Evolutionary conservation across 257 asterid species (phyloP).

Genomic region (Fraxinus quadrangulata): DNA sequence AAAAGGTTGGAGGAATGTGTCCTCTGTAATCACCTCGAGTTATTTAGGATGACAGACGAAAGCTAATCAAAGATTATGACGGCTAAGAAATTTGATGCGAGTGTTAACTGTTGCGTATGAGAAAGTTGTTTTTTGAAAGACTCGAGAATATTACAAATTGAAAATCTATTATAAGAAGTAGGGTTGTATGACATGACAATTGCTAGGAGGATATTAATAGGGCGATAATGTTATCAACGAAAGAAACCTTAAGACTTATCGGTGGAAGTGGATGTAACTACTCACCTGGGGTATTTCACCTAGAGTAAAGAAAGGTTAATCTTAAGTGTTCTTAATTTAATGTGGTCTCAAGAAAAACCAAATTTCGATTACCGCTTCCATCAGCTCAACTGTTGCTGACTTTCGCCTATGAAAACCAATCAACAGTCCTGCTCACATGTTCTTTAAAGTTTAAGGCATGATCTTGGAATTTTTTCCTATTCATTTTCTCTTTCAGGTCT

Average conservation of each 20-base stretch:
- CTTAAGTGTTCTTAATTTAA: not conserved
- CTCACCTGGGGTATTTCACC: not conserved
- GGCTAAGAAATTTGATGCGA: not conserved
- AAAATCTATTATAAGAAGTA: not conserved
- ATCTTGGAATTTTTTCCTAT: not conserved
- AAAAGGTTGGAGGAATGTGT: not conserved
- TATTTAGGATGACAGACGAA: not conserved
- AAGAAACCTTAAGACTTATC: not conserved
- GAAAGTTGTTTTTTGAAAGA: not conserved
- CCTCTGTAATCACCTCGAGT: not conserved
- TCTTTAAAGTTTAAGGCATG: conserved; percentile 3
- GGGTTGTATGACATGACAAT: not conserved
- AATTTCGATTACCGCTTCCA: no score
- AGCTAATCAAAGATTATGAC: not conserved
- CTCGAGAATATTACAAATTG: not conserved
- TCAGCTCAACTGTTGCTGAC: not conserved
- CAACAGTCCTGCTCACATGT: not conserved
- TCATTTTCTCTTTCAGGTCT: conserved; percentile 5
- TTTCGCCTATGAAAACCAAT: not conserved
- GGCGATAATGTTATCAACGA: not conserved
- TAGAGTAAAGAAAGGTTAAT: not conserved
- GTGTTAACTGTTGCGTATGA: not conserved
- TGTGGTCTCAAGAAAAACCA: not conserved
- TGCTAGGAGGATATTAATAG: not conserved
- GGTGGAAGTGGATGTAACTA: not conserved